Evolutionary conservation across 177 flowering plant genomes (phyloP), one percentile per base, ranked within the genome.

Genomic region (Vitis hybrid): DNA sequence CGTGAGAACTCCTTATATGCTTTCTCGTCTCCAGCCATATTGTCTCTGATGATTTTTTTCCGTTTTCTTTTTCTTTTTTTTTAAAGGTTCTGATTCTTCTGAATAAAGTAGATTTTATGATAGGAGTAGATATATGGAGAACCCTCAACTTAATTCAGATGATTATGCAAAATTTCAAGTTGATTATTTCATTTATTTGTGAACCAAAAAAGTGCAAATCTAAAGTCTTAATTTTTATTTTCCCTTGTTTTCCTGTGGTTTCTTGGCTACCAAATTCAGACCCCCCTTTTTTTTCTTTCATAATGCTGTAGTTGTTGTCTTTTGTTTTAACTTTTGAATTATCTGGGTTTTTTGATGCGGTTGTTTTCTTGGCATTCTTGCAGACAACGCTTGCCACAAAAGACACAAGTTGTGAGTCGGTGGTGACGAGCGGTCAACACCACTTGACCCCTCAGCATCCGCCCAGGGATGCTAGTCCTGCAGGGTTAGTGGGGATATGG

Each of bases 401-500:
- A 73, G 99, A 95, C 66, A 83, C 94, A 21, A 95, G 99, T 72
- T 93, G 98, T 85, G 98, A 95, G 66, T 91, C 99, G 16, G 99
- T 86, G 88, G 96, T 95, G 88, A 90, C 98, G 45, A 90, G 90
- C 65, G 94, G 98, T 88, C 98, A 88, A 79, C 94, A 90, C 84
- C 92, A 86, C 73, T 79, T 90, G 90, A 85, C 94, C 56, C 84
- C 97, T 70, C 93, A 88, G 85, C 90, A 87, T 84, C 94, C 96
- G 19, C 95, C 97, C 51, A 91, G 97, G 81, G 99, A 95, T 90
- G 98, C 98, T 74, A 93, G 97, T 80, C 99, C 99, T 91, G 99
- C 98, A 78, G 98, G 98, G 97, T 93, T 62, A 87, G 90, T 85
- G 77, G 77, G 76, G 56, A 39, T 76, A 33, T 75, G 67, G 79